Base-by-base conservation (phyloP, 495 filamentous ascomycete species). In the Choiromyces venosus region DNA sequence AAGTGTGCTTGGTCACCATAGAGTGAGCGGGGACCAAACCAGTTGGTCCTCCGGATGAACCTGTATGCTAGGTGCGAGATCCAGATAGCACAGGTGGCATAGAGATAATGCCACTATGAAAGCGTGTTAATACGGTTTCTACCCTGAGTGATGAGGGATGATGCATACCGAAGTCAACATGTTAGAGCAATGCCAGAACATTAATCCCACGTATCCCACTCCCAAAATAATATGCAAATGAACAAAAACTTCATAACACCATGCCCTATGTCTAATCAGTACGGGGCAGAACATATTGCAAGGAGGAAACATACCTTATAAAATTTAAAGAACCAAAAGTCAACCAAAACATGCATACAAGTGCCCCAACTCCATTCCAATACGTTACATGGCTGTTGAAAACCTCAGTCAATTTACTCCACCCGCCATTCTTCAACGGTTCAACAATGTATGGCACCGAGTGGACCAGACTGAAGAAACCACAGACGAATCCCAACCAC, bases 111-210 rank as follows among this genome's bases (percentile, higher is more conserved):
- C 94, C 95, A 98, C 8, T 73, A 21, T 2, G 25, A 46, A 9
- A 7, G 5, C 36, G 18, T 67, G 39, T 78, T 65, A 77, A 75
- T 7, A 9, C 42, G n/a, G 8, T 40, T 6, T 46, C 7, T n/a
- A 25, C 9, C 12, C 74, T 36, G 36, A 29, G 19, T 7, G 19
- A 42, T 46, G 37, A 71, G 25, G 19, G 12, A 9, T n/a, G 12
- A 37, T 64, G 12, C 70, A 35, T 69, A 78, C 76, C 40, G 93
- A 96, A 21, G 89, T 89, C 38, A 98, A 85, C 80, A 92, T 96
- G 82, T 98, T 97, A 78, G 92, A 89, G 77, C 91, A 95, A 82
- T 98, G 94, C 94, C 94, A 98, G 83, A 98, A 96, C 21, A 98
- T 87, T 84, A 97, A 87, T 14, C 85, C 93, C 40, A 97, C 82